Evolutionary conservation across 352 stramenopile species (phyloP), one percentile per base, ranked within the genome.

Genomic region (Phytophthora syringae): DNA sequence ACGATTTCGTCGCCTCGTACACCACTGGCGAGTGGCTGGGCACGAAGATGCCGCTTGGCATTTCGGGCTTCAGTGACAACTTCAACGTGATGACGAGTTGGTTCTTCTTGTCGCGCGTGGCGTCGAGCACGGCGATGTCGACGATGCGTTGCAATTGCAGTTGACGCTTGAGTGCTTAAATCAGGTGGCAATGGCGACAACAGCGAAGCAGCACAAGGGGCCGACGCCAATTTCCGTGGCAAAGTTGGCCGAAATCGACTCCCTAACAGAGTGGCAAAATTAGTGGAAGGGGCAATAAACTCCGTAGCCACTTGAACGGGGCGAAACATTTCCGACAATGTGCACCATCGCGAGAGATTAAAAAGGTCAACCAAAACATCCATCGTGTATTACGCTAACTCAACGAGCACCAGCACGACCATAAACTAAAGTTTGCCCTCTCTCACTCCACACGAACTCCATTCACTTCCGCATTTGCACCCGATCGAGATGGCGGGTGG

Each of bases 21-120:
- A 27, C 12, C 40, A 57, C 24, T 12, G 51, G 1, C 25, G 49
- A 7, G 24, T 54, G 63, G 44, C 36, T 62, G 5, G 57, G 57
- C 6, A 63, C 24, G 28, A 63, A 67, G 32, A 58, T 62, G 24
- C 56, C 56, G 6, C 39, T 47, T 11, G 54, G 36, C 32, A n/a
- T n/a, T 34, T 66, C 32, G 10, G 49, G 36, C 11, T 40, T 51
- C 2, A 72, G 58, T 25, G 51, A 55, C 44, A 72, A 30, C 60
- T 68, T 43, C 22, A 68, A 52, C 21, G 34, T 56, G 43, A 63
- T 48, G 22, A 68, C 28, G 13, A 72, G 28, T 22, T 72, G 42
- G 7, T 64, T 61, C 34, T 71, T 68, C 58, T 60, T 63, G 64
- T 60, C 51, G 15, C 64, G 50, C 9, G 58, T 60, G 37, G 64